A percentile compares a stretch with the other conserved stretches of the same genome.
Conservation (phyloP, 2,329 filamentous ascomycete genomes). For the Golovinomyces cichoracearum region DNA sequence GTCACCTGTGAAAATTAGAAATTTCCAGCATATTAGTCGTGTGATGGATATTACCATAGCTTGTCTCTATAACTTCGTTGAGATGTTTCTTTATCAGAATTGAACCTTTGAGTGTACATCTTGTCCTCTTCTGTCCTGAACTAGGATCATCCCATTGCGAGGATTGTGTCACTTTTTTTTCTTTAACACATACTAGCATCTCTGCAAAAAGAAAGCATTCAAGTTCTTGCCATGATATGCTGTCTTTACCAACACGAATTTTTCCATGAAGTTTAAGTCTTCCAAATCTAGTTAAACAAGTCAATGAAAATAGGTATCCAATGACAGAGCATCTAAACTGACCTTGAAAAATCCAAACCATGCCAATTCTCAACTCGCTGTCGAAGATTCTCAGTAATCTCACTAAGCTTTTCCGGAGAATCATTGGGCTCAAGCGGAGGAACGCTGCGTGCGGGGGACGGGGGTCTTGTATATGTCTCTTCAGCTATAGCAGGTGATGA, state of each 20-base stretch:
- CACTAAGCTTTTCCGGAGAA: constrained; percentile 48
- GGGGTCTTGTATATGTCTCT: constrained; percentile 27
- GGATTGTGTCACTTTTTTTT: constrained; percentile 45
- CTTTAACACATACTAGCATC: constrained; percentile 98
- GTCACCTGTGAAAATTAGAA: constrained; percentile 20
- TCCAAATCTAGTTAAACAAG: constrained; percentile 38
- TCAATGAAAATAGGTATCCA: neutral
- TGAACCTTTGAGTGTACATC: constrained; percentile 83
- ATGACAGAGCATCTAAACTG: constrained; percentile 9
- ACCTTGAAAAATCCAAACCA: constrained; percentile 69
- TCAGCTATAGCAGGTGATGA: constrained; percentile 23
- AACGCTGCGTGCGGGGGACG: constrained; percentile 26
- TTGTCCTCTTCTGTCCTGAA: constrained; percentile 34
- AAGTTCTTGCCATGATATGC: constrained; percentile 86
- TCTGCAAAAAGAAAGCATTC: constrained; percentile 94
- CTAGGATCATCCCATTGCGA: constrained; percentile 41
- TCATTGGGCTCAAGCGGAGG: constrained; percentile 46
- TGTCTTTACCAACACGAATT: constrained; percentile 84
- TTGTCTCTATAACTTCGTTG: constrained; percentile 56
- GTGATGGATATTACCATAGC: constrained; percentile 17
- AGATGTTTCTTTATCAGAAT: constrained; percentile 97
- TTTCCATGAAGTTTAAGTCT: constrained; percentile 74
- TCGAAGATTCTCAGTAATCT: constrained; percentile 64
- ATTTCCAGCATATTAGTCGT: neutral
- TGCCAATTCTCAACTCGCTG: constrained; percentile 96